phyloP scores from a whole-genome alignment of 75 land plant species.

The Pinus tabuliformis region DNA sequence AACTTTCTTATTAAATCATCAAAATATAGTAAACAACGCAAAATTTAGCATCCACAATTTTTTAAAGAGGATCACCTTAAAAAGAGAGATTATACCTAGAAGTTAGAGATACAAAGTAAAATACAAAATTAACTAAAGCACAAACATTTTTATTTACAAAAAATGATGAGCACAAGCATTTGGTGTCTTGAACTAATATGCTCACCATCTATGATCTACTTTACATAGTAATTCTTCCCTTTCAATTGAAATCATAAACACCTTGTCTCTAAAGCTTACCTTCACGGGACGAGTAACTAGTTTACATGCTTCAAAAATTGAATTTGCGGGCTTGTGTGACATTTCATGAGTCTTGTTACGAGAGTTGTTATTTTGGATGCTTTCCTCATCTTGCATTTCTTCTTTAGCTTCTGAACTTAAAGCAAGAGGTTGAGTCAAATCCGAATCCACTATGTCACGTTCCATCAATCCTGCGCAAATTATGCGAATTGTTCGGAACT shows the following conservation, averaged over 20 bases:
- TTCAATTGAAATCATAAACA: not conserved
- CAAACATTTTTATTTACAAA: too few species aligned
- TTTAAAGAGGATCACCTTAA: too few species aligned
- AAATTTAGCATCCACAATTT: too few species aligned
- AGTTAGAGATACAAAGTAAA: too few species aligned
- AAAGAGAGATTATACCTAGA: too few species aligned
- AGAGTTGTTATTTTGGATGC: not conserved
- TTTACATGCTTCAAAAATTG: constrained; percentile 5
- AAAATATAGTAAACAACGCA: too few species aligned
- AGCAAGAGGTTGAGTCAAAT: constrained; percentile 6
- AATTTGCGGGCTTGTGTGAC: not conserved
- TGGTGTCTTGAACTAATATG: too few species aligned
- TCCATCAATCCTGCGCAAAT: not conserved
- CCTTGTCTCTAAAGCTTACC: not conserved
- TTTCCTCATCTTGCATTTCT: not conserved
- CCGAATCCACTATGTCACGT: not conserved
- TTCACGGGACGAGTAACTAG: not conserved
- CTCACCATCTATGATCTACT: not conserved
- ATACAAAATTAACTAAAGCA: too few species aligned
- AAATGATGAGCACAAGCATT: too few species aligned
- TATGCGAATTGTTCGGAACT: not conserved
- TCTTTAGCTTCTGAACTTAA: not conserved
- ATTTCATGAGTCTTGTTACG: not conserved
- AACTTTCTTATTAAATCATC: too few species aligned
- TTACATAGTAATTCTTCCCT: not conserved